Percentiles rank a stretch among this genome's conserved stretches.
Evolutionary conservation across 805 yeast species (phyloP).

Genomic region (Candida alai): DNA sequence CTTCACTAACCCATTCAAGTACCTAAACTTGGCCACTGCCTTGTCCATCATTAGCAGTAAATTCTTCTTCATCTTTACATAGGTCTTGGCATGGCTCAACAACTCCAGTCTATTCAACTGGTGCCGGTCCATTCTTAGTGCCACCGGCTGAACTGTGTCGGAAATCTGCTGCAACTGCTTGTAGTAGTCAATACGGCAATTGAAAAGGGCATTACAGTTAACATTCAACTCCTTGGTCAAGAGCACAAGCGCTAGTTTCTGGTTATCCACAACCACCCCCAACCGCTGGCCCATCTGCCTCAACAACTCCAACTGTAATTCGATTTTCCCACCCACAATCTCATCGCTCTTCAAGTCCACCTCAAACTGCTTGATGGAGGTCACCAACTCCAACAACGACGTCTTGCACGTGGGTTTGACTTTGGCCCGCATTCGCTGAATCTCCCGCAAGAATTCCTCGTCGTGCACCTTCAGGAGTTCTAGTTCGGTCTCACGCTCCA

Average conservation of each 20-base stretch:
- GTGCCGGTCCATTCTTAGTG: conserved; percentile 13
- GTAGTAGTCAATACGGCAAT: conserved; percentile 77
- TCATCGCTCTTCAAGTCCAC: conserved; percentile 15
- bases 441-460: conserved; percentile 18
- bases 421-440: conserved; percentile 18
- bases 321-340: conserved; percentile 12
- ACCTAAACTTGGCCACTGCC: conserved; percentile 32
- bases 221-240: conserved; percentile 48
- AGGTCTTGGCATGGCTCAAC: neutral
- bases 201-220: conserved; percentile 62
- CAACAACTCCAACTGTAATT: conserved; percentile 18
- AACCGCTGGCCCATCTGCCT: conserved; percentile 18
- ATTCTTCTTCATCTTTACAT: neutral
- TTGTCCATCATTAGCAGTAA: conserved; percentile 18
- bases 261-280: conserved; percentile 36
- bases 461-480: conserved; percentile 26
- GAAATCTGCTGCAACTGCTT: conserved; percentile 82
- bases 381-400: conserved; percentile 32
- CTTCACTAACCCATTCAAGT: conserved; percentile 25
- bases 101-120: conserved; percentile 10
- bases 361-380: conserved; percentile 19
- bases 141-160: conserved; percentile 61
- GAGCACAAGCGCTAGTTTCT: conserved; percentile 36
- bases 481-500: conserved; percentile 15
- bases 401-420: conserved; percentile 27